Percentiles rank a stretch among this genome's conserved stretches.
Evolutionary conservation across 371 early-diverging fungal species (phyloP).

Genomic region (Massospora cicadina): DNA sequence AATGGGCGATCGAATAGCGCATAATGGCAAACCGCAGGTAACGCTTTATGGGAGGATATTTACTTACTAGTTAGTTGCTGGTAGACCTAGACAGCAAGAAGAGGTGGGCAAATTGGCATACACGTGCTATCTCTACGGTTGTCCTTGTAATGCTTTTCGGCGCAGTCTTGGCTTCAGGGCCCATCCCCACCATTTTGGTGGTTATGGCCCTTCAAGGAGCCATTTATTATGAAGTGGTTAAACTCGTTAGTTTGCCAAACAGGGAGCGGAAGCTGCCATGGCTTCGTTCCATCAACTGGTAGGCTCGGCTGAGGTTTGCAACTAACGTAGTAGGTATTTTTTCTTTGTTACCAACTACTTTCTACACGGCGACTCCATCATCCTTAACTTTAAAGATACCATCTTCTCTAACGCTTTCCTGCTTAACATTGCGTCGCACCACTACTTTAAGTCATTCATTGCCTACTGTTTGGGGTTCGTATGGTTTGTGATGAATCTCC

Average conservation of each 20-base stretch:
- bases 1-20: background rate
- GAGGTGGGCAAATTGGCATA: constrained; percentile 61
- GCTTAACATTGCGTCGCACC: constrained; percentile 74
- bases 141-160: constrained; percentile 78
- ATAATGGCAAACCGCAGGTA: background rate
- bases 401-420: constrained; percentile 65
- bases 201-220: constrained; percentile 62
- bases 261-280: constrained; percentile 73
- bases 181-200: constrained; percentile 54
- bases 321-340: constrained; percentile 33
- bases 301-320: constrained; percentile 17
- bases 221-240: constrained; percentile 82
- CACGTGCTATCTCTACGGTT: constrained; percentile 65
- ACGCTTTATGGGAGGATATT: background rate
- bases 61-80: background rate
- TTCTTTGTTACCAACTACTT: constrained; percentile 75
- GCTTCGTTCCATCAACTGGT: constrained; percentile 87
- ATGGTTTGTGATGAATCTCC: constrained; percentile 80
- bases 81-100: constrained; percentile 13
- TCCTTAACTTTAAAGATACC: constrained; percentile 63
- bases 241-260: constrained; percentile 63
- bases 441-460: constrained; percentile 81
- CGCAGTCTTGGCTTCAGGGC: constrained; percentile 59
- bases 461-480: constrained; percentile 80
- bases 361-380: constrained; percentile 82